Conservation (phyloP, 257 asterid genomes). For the Paulownia fortunei region DNA sequence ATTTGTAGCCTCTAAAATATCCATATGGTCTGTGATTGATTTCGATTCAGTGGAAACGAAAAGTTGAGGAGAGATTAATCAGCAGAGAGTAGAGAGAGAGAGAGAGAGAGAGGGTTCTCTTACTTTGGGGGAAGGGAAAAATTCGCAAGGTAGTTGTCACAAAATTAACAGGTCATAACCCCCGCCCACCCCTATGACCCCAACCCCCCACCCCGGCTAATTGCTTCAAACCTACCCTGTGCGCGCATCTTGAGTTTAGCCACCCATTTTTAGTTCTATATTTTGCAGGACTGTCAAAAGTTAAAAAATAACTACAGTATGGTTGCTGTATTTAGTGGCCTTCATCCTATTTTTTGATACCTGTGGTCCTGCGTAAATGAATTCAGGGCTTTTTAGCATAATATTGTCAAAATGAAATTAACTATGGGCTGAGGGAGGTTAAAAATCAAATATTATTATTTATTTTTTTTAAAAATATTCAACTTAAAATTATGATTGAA, state of each 20-base stretch:
- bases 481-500: too few species aligned
- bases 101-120: slow-evolving; percentile 1
- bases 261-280: not conserved
- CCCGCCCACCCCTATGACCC: not conserved
- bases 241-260: not conserved
- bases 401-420: too few species aligned
- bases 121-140: slow-evolving; percentile 19
- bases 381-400: too few species aligned
- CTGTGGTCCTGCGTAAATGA: too few species aligned
- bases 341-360: too few species aligned
- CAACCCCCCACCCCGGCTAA: not conserved
- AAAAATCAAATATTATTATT: too few species aligned
- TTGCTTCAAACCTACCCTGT: not conserved
- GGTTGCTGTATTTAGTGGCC: too few species aligned
- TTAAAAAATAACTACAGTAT: too few species aligned
- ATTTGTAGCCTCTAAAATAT: slow-evolving; percentile 41
- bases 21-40: slow-evolving; percentile 39
- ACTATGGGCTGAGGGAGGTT: too few species aligned
- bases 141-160: slow-evolving; percentile 12
- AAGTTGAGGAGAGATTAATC: not conserved
- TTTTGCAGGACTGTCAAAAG: too few species aligned
- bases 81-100: slow-evolving; percentile 12
- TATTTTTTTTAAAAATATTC: too few species aligned
- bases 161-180: not conserved
- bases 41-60: slow-evolving; percentile 29